Conservation (phyloP, 2,329 filamentous ascomycete genomes). For the Pyricularia sp. region DNA sequence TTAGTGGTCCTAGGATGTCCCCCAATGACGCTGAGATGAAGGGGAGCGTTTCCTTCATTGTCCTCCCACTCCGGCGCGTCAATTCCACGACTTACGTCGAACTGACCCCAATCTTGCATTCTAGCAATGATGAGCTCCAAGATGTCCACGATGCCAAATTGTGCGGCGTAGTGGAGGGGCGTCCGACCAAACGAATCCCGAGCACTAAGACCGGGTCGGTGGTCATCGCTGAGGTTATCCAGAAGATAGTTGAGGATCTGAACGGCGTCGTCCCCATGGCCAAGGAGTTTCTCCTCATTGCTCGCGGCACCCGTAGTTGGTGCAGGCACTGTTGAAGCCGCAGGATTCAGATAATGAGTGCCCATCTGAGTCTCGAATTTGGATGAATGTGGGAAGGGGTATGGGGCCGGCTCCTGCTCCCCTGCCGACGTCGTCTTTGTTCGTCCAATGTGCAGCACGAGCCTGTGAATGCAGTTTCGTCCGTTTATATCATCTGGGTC, state of each 20-base stretch:
- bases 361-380: conserved; percentile 31
- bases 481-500: conserved; percentile 88
- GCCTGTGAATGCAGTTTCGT: conserved; percentile 82
- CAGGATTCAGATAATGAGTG: conserved; percentile 67
- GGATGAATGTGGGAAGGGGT: conserved; percentile 32
- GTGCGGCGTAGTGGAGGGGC: conserved; percentile 84
- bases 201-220: conserved; percentile 53
- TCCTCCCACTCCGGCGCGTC: conserved; percentile 87
- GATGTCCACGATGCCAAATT: conserved; percentile 87
- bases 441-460: conserved; percentile 84
- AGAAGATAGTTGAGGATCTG: conserved; percentile 51
- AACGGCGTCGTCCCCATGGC: conserved; percentile 62
- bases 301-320: conserved; percentile 39
- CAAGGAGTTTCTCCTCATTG: conserved; percentile 53
- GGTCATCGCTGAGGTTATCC: conserved; percentile 52
- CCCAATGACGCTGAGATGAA: conserved; percentile 85
- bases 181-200: conserved; percentile 71
- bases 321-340: conserved; percentile 41
- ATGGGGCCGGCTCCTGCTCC: conserved; percentile 38
- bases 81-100: conserved; percentile 72
- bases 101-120: conserved; percentile 82
- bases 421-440: conserved; percentile 37
- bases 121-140: conserved; percentile 76
- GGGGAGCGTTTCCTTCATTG: conserved; percentile 74
- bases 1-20: conserved; percentile 81